Conservation (phyloP, 202 grass and related monocot genomes). For the Zoysia matrella region DNA sequence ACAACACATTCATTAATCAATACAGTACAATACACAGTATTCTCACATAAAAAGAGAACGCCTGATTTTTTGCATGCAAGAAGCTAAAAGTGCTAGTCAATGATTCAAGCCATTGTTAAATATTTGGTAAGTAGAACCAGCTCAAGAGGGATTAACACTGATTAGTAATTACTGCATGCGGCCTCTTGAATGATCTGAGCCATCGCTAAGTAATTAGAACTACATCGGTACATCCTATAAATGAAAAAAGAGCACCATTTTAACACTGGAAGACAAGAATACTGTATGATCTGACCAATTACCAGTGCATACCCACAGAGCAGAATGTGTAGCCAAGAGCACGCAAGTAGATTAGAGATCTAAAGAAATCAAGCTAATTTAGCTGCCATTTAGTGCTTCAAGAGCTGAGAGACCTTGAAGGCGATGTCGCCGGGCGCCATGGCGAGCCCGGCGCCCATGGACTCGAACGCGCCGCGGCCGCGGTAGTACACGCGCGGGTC, state of each 20-base stretch:
- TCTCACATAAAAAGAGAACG: too few species aligned
- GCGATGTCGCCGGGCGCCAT: constrained; percentile 97
- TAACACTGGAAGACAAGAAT: neutral
- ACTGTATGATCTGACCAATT: neutral
- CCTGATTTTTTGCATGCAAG: too few species aligned
- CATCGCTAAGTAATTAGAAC: neutral
- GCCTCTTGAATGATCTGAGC: constrained; percentile 7
- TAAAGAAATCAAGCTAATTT: neutral
- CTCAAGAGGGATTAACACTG: too few species aligned
- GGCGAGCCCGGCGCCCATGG: constrained; percentile 86
- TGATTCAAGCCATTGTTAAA: neutral
- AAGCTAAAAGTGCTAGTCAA: too few species aligned
- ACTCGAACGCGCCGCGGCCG: constrained; percentile 91
- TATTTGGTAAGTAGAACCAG: neutral
- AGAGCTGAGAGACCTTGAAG: constrained; percentile 62
- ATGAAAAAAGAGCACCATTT: neutral
- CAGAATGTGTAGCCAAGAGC: too few species aligned
- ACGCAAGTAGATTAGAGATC: neutral
- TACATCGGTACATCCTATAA: too few species aligned
- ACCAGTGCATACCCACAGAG: neutral
- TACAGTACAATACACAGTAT: too few species aligned
- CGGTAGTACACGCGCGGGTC: constrained; percentile 88
- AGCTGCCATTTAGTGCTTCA: neutral
- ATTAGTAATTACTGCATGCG: constrained; percentile 1
- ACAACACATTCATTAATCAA: neutral